Evolutionary conservation across 768 basidiomycete genomes (phyloP).

Genomic region (Gelatoporia subvermispora): DNA sequence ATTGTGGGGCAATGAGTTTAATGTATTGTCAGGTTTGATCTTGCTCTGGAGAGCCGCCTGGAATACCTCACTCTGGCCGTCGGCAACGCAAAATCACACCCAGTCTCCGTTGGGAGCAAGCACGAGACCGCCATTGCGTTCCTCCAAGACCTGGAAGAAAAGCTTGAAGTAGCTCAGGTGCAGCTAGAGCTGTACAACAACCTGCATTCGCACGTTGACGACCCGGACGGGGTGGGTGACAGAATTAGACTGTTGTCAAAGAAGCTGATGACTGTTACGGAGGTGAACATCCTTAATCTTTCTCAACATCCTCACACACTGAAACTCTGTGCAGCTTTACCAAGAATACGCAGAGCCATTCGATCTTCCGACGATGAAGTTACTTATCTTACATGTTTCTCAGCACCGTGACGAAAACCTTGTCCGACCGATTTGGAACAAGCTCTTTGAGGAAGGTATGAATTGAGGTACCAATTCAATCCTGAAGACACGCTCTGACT

Average conservation of each 20-base stretch:
- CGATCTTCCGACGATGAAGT: constrained; percentile 74
- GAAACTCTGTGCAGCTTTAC: constrained; percentile 56
- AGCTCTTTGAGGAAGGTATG: constrained; percentile 77
- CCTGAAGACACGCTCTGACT: not conserved
- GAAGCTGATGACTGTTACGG: constrained; percentile 73
- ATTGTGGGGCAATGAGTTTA: not conserved
- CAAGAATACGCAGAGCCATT: constrained; percentile 85
- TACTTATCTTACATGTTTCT: constrained; percentile 89
- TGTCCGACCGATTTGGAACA: constrained; percentile 83
- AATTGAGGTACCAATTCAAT: not conserved
- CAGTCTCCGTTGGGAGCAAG: constrained; percentile 66
- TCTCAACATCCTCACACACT: not conserved
- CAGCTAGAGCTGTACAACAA: constrained; percentile 86
- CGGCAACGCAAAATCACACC: constrained; percentile 94
- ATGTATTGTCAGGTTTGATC: constrained; percentile 45
- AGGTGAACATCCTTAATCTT: constrained; percentile 45
- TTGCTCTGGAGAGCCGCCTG: constrained; percentile 68
- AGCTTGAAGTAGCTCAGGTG: constrained; percentile 93
- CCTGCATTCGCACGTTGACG: constrained; percentile 54
- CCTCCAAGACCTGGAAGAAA: constrained; percentile 92
- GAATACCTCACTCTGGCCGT: constrained; percentile 94
- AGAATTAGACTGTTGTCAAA: constrained; percentile 56
- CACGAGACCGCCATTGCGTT: constrained; percentile 93
- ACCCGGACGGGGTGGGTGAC: constrained; percentile 58
- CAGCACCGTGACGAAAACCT: constrained; percentile 85